Conservation (phyloP, 1,284 basidiomycete genomes). For the Apiotrichum akiyoshidainum region DNA sequence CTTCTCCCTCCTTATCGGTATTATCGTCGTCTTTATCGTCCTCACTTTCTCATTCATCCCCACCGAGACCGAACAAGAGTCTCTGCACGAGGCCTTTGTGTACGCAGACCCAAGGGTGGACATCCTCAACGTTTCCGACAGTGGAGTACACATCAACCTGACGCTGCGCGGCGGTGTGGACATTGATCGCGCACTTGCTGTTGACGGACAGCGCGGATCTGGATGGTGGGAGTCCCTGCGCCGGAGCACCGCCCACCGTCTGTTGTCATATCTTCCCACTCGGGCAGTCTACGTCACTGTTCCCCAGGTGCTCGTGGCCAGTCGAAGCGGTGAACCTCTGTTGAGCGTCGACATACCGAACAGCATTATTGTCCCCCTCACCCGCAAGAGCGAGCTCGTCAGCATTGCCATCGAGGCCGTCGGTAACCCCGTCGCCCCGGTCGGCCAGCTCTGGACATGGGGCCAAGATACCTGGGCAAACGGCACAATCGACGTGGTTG, state of each 20-base stretch:
- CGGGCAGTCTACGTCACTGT: conserved; percentile 25
- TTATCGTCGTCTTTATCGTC: conserved; percentile 30
- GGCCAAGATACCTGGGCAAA: conserved; percentile 38
- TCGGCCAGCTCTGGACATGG: conserved; percentile 37
- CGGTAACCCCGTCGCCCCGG: conserved; percentile 35
- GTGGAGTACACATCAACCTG: conserved; percentile 42
- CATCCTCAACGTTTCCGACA: conserved; percentile 43
- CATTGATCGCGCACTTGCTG: conserved; percentile 34
- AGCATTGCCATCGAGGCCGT: conserved; percentile 32
- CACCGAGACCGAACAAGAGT: conserved; percentile 1
- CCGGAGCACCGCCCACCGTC: conserved; percentile 22
- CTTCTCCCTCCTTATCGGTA: conserved; percentile 28
- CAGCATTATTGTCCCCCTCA: conserved; percentile 30
- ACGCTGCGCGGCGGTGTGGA: conserved; percentile 42
- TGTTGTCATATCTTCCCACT: conserved; percentile 17
- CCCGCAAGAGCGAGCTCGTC: conserved; percentile 28
- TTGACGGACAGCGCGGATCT: conserved; percentile 34
- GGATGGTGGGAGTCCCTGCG: conserved; percentile 46
- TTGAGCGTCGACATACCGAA: conserved; percentile 27
- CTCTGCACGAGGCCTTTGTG: conserved; percentile 4
- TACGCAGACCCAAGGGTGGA: conserved; percentile 22
- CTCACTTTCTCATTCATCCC: conserved; percentile 35
- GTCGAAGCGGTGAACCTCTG: conserved; percentile 14
- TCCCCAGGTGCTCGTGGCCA: conserved; percentile 12
- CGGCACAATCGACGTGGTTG: conserved; percentile 29